A percentile compares a stretch with the other conserved stretches of the same genome.
phyloP scores from a whole-genome alignment of 345 rosid genomes.

The Lenwebbia sp. region DNA sequence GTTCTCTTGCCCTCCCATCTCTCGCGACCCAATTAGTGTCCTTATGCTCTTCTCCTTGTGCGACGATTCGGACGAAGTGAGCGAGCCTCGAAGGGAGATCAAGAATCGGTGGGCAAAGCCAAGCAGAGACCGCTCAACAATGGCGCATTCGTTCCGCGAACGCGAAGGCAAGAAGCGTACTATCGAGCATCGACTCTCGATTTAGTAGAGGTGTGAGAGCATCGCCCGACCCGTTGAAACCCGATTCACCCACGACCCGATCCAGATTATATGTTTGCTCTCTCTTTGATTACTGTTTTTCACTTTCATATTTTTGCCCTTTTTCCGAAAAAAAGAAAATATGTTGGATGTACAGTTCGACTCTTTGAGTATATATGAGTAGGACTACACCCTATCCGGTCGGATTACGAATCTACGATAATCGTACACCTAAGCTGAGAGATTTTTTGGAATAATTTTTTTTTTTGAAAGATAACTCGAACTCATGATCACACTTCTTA shows the following conservation, averaged over 20 bases:
- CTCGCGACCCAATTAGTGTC: not conserved
- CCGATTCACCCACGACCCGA: not conserved
- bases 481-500: not conserved
- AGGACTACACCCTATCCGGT: not conserved
- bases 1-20: constrained; percentile 38
- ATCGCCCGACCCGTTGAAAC: not conserved
- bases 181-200: not conserved
- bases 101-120: not conserved
- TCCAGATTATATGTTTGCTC: not conserved
- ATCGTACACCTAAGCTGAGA: not conserved
- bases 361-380: not conserved
- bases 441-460: not conserved
- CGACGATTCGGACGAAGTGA: not conserved
- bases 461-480: fast-evolving
- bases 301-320: not conserved
- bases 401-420: not conserved
- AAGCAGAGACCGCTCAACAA: not conserved
- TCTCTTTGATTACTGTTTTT: not conserved
- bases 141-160: not conserved
- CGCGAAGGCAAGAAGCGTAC: not conserved
- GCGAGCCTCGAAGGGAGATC: not conserved
- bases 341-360: no score
- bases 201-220: not conserved
- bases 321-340: not conserved
- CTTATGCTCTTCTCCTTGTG: not conserved